A percentile compares a stretch with the other conserved stretches of the same genome.
Conservation (phyloP, 2,329 filamentous ascomycete species). For the Colletotrichum sp. region DNA sequence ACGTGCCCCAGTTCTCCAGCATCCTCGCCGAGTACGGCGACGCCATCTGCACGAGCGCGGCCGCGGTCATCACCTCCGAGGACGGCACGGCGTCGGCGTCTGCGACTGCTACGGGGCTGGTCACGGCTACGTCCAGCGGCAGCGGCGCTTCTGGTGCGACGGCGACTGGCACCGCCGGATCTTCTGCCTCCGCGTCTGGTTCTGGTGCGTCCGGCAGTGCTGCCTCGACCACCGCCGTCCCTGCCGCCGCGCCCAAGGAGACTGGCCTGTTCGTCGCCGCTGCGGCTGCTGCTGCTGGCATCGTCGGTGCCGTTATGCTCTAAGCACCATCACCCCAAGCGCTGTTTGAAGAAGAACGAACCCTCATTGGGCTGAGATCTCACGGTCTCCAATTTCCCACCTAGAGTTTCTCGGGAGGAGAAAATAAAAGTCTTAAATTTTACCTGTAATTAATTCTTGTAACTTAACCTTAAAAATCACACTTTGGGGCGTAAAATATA, state of each 20-base stretch:
- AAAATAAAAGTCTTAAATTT: neutral
- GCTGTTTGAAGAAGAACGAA: rapidly evolving
- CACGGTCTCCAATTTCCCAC: neutral
- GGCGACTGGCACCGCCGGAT: neutral
- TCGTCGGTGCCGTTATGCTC: conserved; percentile 10
- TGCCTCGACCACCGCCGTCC: neutral
- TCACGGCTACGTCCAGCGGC: neutral
- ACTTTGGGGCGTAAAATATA: neutral
- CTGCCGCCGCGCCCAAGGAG: conserved; percentile 7
- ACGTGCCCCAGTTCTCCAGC: conserved; percentile 24
- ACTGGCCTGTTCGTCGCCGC: conserved; percentile 11
- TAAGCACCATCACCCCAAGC: neutral
- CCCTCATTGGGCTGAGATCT: neutral
- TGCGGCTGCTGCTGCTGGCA: neutral
- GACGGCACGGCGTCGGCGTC: neutral
- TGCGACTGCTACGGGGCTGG: neutral
- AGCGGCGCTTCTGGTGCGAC: neutral
- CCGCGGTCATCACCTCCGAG: neutral
- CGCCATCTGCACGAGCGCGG: conserved; percentile 1
- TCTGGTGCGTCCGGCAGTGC: neutral
- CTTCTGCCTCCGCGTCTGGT: neutral
- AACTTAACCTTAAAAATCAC: neutral
- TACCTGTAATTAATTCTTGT: neutral
- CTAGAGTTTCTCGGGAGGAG: neutral
- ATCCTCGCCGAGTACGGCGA: neutral